Evolutionary conservation across 2,329 filamentous ascomycete species (phyloP).

Genomic region (Teratosphaeria viscida): DNA sequence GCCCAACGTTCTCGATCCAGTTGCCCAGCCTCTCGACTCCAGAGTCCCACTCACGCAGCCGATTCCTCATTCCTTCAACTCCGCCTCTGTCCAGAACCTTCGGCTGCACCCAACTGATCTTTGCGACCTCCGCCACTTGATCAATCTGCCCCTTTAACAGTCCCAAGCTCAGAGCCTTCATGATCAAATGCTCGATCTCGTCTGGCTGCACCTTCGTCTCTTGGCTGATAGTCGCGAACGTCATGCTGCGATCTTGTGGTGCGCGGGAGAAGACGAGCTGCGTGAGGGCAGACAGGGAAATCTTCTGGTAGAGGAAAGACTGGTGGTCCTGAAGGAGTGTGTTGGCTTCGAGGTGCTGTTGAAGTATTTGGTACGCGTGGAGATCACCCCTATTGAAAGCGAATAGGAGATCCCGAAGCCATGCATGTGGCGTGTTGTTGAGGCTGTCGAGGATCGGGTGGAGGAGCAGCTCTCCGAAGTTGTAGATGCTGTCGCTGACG

Average conservation of each 20-base stretch:
- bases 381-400: slow-evolving; percentile 96
- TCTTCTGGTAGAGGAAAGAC: slow-evolving; percentile 88
- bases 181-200: slow-evolving; percentile 95
- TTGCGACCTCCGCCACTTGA: slow-evolving; percentile 85
- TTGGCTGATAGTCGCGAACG: slow-evolving; percentile 73
- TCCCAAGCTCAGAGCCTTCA: slow-evolving; percentile 96
- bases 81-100: slow-evolving; percentile 95
- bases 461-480: slow-evolving; percentile 96
- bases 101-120: slow-evolving; percentile 97
- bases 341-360: slow-evolving; percentile 61
- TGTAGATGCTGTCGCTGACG: slow-evolving; percentile 93
- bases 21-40: slow-evolving; percentile 93
- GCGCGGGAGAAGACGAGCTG: slow-evolving; percentile 94
- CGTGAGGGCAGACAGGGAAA: slow-evolving; percentile 89
- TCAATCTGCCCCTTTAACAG: slow-evolving; percentile 87
- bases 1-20: slow-evolving; percentile 89
- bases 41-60: slow-evolving; percentile 87
- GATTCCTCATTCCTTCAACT: slow-evolving; percentile 81
- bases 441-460: slow-evolving; percentile 91
- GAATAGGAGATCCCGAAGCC: slow-evolving; percentile 92
- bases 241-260: slow-evolving; percentile 90
- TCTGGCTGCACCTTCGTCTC: slow-evolving; percentile 87
- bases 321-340: slow-evolving; percentile 68
- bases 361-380: slow-evolving; percentile 71
- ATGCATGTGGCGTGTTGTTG: slow-evolving; percentile 61